A percentile compares a stretch with the other conserved stretches of the same genome.
phyloP scores from a whole-genome alignment of 768 basidiomycete genomes.

The Pisolithus tinctorius region DNA sequence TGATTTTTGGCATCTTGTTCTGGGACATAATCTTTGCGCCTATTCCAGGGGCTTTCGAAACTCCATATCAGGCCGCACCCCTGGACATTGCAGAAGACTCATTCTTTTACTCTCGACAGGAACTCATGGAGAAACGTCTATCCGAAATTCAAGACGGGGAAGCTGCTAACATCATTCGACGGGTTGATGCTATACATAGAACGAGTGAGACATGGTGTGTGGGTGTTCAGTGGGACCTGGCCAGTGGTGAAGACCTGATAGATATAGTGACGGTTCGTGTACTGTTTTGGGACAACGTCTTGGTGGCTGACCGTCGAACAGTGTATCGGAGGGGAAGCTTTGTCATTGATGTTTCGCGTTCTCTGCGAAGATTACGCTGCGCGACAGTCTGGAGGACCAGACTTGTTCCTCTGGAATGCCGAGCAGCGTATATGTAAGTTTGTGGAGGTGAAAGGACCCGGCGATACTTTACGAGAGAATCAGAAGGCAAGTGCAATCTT shows the following conservation, averaged over 20 bases:
- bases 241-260: conserved; percentile 58
- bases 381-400: conserved; percentile 80
- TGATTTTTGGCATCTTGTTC: conserved; percentile 80
- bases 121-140: conserved; percentile 60
- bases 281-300: neutral
- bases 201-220: conserved; percentile 68
- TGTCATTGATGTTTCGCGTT: conserved; percentile 72
- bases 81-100: conserved; percentile 85
- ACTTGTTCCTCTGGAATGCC: conserved; percentile 83
- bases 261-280: conserved; percentile 70
- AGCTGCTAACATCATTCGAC: conserved; percentile 49
- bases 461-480: conserved; percentile 79
- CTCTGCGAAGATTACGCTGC: conserved; percentile 86
- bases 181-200: conserved; percentile 61
- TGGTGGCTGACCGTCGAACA: conserved; percentile 24
- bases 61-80: conserved; percentile 81
- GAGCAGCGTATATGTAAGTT: conserved; percentile 59
- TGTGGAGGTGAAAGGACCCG: conserved; percentile 95
- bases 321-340: conserved; percentile 67
- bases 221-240: conserved; percentile 83
- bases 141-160: conserved; percentile 49
- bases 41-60: conserved; percentile 90
- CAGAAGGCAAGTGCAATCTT: conserved; percentile 57
- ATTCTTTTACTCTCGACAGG: conserved; percentile 70
- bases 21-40: conserved; percentile 84